Evolutionary conservation across 179 eudicot genomes (phyloP), one percentile per base, ranked within the genome.

Genomic region (Beta corolliflora): DNA sequence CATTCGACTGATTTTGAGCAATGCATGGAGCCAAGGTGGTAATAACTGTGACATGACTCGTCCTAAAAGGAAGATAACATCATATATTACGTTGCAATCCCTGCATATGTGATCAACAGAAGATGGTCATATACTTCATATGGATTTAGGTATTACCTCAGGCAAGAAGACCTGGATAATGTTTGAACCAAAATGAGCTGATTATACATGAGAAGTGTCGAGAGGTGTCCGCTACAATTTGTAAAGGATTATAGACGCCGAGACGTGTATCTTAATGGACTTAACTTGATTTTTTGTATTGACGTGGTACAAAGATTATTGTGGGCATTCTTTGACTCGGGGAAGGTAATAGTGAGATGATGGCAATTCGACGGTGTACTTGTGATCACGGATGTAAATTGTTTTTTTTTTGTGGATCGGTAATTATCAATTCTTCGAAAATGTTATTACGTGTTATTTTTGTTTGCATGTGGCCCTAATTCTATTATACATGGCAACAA

Each of bases 1-100:
- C 87, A 50, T 81, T 83, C 21, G 72, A 89, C 45, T 86, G 81
- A 89, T 29, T 53, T 45, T 61, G 14, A 54, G 29, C 36, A 56
- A 21, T 18, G 36, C 64, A 31, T 36, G 4, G 46, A 56, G 55
- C 4, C 4, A 36, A 36, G 41, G 41, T 1, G 14, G 7, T 56
- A 55, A 53, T 3, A 29, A 36, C 3, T 56, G 52, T 75, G 77
- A 10, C 25, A 75, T 18, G 36, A 75, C 9, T 31, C 65, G 7
- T 18, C 16, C 4, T 56, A 0, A 55, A 9, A 31, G 16, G 50
- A 52, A 75, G 52, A 41, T 75, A 16, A 55, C 60, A 1, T 5
- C 4, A 19, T 14, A 1, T 13, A 10, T 52, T 11, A 71, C 21
- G 75, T 25, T 72, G 76, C 41, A 52, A 52, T 72, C 31, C 44